Evolutionary conservation across 345 rosid genomes (phyloP), one percentile per base, ranked within the genome.

Genomic region (Euphorbia tirucalli): DNA sequence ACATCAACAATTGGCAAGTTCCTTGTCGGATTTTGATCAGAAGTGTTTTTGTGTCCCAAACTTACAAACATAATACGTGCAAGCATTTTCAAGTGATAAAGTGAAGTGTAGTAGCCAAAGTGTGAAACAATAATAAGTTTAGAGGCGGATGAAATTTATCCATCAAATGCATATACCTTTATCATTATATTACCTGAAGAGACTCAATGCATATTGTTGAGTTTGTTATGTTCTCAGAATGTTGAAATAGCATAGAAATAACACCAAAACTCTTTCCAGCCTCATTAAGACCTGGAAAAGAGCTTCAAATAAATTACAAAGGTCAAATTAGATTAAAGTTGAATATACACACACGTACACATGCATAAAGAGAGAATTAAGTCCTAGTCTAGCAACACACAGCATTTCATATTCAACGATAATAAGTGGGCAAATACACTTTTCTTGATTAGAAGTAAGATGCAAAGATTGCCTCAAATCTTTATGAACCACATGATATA

Each of bases 161-260:
- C 0, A 71, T 25, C 60, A 67, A 66, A 65, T 18, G 57, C 25
- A 66, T 37, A 21, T 60, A 56, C 49, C 49, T 43, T 70, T 61
- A 55, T 65, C 57, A 57, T 55, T 62, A 61, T 60, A 65, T 77
- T 83, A 92, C 98, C 96, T 90, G 96, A 71, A 94, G 90, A 67
- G 97, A 83, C 87, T 92, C 98, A 82, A 90, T 75, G 83, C 93
- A 90, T 73, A 83, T 82, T 52, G 88, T 68, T 72, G 89, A 81
- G 68, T 76, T 85, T 68, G 74, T 79, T 72, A 80, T 68, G 68
- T 74, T 76, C 77, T 85, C 88, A 19, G 93, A 90, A 76, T 82
- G 79, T 58, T 48, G 81, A 79, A 87, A 81, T 70, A 92, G 75
- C 44, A 85, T 86, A 62, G 44, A 73, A 65, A 94, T 85, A 78